Percentiles rank a stretch among this genome's conserved stretches.
phyloP scores from a whole-genome alignment of 1,284 basidiomycete species.

The Mycosarcoma maydis region DNA sequence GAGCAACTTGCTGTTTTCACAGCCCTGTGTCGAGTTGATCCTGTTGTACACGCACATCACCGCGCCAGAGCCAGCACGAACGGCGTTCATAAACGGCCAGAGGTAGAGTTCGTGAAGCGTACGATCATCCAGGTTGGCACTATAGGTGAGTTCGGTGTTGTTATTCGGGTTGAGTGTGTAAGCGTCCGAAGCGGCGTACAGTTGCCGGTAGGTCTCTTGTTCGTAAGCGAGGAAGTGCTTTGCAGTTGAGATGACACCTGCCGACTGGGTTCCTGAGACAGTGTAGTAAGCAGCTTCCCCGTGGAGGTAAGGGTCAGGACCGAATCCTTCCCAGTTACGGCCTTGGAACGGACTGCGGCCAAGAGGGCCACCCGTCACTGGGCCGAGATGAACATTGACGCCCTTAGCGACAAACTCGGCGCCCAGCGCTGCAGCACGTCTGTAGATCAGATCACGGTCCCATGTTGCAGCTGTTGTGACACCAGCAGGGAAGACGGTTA shows the following conservation, averaged over 20 bases:
- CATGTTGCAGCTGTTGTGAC: conserved; percentile 45
- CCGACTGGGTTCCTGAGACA: conserved; percentile 32
- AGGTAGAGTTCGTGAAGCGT: conserved; percentile 48
- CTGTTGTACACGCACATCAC: conserved; percentile 41
- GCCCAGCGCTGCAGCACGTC: conserved; percentile 33
- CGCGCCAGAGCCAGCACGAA: conserved; percentile 34
- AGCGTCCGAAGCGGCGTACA: conserved; percentile 32
- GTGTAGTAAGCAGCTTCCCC: conserved; percentile 42
- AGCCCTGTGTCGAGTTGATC: conserved; percentile 20
- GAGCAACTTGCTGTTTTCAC: conserved; percentile 24
- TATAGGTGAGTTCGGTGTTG: conserved; percentile 67
- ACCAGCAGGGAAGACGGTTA: conserved; percentile 44
- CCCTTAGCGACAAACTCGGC: conserved; percentile 42
- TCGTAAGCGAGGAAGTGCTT: conserved; percentile 50
- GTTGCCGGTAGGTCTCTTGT: conserved; percentile 38
- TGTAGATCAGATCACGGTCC: conserved; percentile 38
- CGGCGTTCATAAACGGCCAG: conserved; percentile 46
- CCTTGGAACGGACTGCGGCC: conserved; percentile 39
- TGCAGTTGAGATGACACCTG: conserved; percentile 34
- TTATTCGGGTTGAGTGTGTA: conserved; percentile 44
- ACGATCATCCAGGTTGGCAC: conserved; percentile 36
- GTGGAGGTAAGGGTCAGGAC: conserved; percentile 40
- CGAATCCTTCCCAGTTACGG: conserved; percentile 44
- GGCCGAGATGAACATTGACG: conserved; percentile 43
- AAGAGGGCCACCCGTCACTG: conserved; percentile 64